Evolutionary conservation across 1,284 basidiomycete species (phyloP), one percentile per base, ranked within the genome.

Genomic region (Gastroboletus turbinatus): DNA sequence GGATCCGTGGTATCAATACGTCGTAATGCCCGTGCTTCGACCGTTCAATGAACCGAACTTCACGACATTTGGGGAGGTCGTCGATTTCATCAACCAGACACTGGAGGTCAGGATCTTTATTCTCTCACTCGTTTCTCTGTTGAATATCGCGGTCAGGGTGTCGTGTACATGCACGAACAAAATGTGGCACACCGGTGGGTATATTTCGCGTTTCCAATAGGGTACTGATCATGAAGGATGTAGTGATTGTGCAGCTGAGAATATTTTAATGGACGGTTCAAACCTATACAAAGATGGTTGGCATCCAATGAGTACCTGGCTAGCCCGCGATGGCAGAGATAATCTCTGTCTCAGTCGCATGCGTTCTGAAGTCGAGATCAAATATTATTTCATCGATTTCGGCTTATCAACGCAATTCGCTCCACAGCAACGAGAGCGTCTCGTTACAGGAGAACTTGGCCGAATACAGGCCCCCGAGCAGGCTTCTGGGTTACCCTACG

Each of bases 351-450:
- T 38, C 2, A 38, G 1, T 10, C 36, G 6, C 8, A 38, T 5
- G 1, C 36, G 36, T 9, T 69, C 60, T 0, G 59, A 63, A 19
- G 43, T 27, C 23, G 46, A 63, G 4, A 67, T 67, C 7, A 63
- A 43, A 6, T 72, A 71, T 49, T 62, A 60, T 32, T 62, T 68
- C 2, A 63, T 72, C 14, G 70, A 69, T 49, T 73, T 68, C 32
- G 63, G 68, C 0, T 10, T 63, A 1, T 66, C 65, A 0, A 55
- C 47, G 0, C 3, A 49, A 4, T 57, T 66, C 10, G 1, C 2
- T n/a, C 19, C 52, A 0, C 46, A 17, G 0, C 32, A 63, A 21
- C 5, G 1, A 0, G 32, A 47, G 1, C 52, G 33, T 5, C 25
- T 52, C 0, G 53, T 66, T 0, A 55, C 52, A 0, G 63, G 58